Evolutionary conservation across 2,329 filamentous ascomycete genomes (phyloP).

Genomic region (Chalara sp.): DNA sequence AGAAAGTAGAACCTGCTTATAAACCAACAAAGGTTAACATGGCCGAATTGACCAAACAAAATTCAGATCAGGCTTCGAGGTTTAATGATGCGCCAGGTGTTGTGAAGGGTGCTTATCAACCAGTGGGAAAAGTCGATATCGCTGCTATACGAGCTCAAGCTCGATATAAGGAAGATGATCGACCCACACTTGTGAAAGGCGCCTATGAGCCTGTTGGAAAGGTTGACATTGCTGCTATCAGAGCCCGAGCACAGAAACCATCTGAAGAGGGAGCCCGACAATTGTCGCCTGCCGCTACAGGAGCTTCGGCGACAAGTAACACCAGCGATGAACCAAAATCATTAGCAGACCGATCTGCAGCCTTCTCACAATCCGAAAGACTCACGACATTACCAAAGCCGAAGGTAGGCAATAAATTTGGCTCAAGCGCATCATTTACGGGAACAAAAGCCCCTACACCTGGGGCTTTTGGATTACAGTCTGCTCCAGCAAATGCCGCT

Average conservation of each 20-base stretch:
- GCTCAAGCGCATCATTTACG: conserved; percentile 62
- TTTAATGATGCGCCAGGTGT: conserved; percentile 53
- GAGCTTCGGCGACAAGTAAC: conserved; percentile 27
- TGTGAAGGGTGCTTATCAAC: conserved; percentile 82
- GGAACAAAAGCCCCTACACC: conserved; percentile 88
- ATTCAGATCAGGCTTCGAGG: conserved; percentile 54
- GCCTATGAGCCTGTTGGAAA: conserved; percentile 93
- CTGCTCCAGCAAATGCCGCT: conserved; percentile 45
- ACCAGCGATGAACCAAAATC: conserved; percentile 50
- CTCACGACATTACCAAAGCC: conserved; percentile 87
- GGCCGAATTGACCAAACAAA: conserved; percentile 71
- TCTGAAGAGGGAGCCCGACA: conserved; percentile 28
- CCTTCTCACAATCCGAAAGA: conserved; percentile 70
- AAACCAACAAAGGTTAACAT: conserved; percentile 95
- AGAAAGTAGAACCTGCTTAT: conserved; percentile 90
- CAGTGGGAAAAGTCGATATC: conserved; percentile 96
- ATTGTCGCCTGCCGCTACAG: conserved; percentile 37
- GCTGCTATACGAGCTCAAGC: conserved; percentile 75
- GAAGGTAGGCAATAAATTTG: conserved; percentile 88
- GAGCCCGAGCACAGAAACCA: conserved; percentile 70
- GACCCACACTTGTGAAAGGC: conserved; percentile 81
- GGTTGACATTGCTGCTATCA: conserved; percentile 93
- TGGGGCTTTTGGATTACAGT: conserved; percentile 57
- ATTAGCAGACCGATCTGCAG: conserved; percentile 68
- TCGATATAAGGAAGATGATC: conserved; percentile 64